These are phyloP conservation scores for Diaporthe australafricana DNA, from an alignment of 2,329 filamentous ascomycete species.

Conservation along the genomic window DNA sequence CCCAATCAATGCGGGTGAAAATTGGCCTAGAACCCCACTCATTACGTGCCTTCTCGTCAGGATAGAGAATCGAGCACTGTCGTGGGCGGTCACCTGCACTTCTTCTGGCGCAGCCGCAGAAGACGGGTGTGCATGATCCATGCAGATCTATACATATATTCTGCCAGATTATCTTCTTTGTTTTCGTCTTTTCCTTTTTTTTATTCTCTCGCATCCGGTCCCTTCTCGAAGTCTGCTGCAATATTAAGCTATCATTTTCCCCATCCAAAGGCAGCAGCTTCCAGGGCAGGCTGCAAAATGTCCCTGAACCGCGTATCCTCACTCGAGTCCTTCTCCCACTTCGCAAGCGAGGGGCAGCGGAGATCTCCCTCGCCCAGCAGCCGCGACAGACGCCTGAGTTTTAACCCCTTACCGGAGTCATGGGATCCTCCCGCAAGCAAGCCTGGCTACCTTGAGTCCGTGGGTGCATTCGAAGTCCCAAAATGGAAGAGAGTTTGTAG, in stretches of 20 bases:
- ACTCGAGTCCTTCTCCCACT: slow-evolving; percentile 62
- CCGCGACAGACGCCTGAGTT: slow-evolving; percentile 62
- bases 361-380: slow-evolving; percentile 59
- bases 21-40: background rate
- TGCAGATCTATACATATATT: background rate
- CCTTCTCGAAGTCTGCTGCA: background rate
- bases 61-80: slow-evolving; percentile 4
- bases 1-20: background rate
- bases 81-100: slow-evolving; percentile 11
- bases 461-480: slow-evolving; percentile 66
- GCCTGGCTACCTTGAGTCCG: slow-evolving; percentile 56
- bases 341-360: slow-evolving; percentile 51
- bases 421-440: slow-evolving; percentile 58
- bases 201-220: background rate
- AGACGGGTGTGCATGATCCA: background rate
- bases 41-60: slow-evolving; percentile 14
- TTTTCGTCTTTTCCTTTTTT: background rate
- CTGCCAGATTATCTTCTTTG: background rate
- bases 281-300: slow-evolving; percentile 50
- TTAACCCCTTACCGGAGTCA: slow-evolving; percentile 65
- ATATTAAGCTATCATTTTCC: too few species aligned
- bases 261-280: slow-evolving; percentile 10
- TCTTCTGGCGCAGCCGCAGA: slow-evolving; percentile 1
- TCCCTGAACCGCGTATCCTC: slow-evolving; percentile 65
- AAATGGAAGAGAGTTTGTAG: slow-evolving; percentile 65